A percentile compares a stretch with the other conserved stretches of the same genome.
phyloP scores from a whole-genome alignment of 176 grass and related monocot genomes.

The Musa acuminata region DNA sequence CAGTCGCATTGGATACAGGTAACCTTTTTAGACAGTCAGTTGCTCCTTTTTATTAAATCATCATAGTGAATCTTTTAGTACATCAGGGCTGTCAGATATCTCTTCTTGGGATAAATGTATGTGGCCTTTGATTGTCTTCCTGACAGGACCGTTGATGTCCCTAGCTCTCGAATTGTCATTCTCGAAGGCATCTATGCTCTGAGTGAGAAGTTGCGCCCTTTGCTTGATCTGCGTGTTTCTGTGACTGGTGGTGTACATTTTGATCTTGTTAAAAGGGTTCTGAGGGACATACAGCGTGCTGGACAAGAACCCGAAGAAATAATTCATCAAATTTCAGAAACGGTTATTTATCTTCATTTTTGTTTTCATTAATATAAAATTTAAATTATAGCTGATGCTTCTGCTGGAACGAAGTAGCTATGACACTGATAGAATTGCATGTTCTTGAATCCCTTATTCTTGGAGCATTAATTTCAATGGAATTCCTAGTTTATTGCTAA shows the following conservation, averaged over 20 bases:
- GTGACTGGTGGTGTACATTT: conserved; percentile 98
- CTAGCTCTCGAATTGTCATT: conserved; percentile 71
- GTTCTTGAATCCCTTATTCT: not conserved
- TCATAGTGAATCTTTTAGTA: not conserved
- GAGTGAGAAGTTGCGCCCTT: conserved; percentile 66
- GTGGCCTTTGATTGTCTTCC: not conserved
- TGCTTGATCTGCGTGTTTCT: conserved; percentile 90
- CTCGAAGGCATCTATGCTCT: conserved; percentile 98
- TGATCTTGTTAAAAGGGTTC: conserved; percentile 94
- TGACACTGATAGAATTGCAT: not conserved
- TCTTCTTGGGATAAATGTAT: not conserved
- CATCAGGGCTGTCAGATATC: not conserved
- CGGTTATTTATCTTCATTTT: conserved; percentile 41
- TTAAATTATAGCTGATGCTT: conserved; percentile 1
- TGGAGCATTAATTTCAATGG: too few species aligned
- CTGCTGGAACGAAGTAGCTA: not conserved
- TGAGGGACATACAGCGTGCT: conserved; percentile 95
- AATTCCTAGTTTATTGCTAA: too few species aligned
- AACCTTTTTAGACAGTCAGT: not conserved
- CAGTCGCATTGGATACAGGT: conserved; percentile 84
- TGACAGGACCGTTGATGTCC: conserved; percentile 71
- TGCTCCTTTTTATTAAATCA: too few species aligned
- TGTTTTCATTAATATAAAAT: conserved; percentile 9
- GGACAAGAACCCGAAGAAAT: conserved; percentile 97
- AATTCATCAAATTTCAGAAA: conserved; percentile 96